A percentile compares a stretch with the other conserved stretches of the same genome.
These are phyloP conservation scores for Aspergillus egyptiacus DNA, from an alignment of 495 filamentous ascomycete genomes.

Conservation along the genomic window DNA sequence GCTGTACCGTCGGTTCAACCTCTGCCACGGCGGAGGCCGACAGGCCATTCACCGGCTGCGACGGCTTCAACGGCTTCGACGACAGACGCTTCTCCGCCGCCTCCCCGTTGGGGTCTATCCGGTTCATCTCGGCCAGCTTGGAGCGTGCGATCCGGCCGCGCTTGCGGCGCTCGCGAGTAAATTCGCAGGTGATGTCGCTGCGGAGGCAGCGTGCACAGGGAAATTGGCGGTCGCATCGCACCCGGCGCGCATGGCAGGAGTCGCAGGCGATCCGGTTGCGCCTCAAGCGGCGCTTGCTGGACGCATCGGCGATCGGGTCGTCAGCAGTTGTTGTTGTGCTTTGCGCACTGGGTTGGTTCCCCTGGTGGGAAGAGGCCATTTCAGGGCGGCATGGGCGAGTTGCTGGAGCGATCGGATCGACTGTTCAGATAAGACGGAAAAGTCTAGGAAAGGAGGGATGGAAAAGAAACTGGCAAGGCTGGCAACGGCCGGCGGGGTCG, in stretches of 20 bases:
- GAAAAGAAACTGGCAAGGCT: conserved; percentile 1
- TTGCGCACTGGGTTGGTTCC: conserved; percentile 13
- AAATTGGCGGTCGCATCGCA: conserved; percentile 46
- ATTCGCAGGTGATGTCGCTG: conserved; percentile 39
- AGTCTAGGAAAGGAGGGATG: conserved; percentile 5
- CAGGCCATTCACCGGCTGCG: conserved; percentile 7
- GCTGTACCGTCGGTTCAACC: conserved; percentile 17
- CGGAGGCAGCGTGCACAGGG: conserved; percentile 43
- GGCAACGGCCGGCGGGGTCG: no score
- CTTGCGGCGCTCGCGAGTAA: conserved; percentile 43
- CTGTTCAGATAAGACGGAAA: not conserved
- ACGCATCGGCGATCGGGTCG: conserved; percentile 25
- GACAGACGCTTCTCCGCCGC: not conserved
- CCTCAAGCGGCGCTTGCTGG: conserved; percentile 38
- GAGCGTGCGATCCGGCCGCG: conserved; percentile 41
- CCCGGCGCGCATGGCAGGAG: conserved; percentile 41
- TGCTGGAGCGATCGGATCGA: not conserved
- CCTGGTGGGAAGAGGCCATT: conserved; percentile 35
- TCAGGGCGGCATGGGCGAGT: conserved; percentile 25
- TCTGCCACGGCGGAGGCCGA: conserved; percentile 1
- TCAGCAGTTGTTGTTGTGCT: conserved; percentile 20
- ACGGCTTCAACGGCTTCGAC: not conserved
- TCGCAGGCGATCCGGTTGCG: conserved; percentile 45
- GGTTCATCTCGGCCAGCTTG: conserved; percentile 14
- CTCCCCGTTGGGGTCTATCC: not conserved